phyloP scores from a whole-genome alignment of 2,329 filamentous ascomycete species.

The Geoglossum cookeanum region DNA sequence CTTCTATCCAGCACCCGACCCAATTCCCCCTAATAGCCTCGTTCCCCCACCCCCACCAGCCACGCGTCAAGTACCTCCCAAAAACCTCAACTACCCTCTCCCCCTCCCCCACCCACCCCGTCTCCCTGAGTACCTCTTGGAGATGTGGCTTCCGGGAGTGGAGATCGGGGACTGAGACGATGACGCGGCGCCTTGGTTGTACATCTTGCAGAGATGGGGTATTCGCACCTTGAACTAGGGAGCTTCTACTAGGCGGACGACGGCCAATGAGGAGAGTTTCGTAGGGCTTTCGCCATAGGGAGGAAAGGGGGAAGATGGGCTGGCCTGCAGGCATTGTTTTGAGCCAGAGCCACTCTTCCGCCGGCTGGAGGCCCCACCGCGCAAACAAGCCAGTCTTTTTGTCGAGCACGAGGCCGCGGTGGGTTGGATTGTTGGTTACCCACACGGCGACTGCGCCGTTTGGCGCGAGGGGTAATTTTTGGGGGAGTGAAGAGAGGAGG shows the following conservation, averaged over 20 bases:
- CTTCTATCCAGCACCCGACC: slow-evolving; percentile 27
- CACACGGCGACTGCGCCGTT: slow-evolving; percentile 28
- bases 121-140: slow-evolving; percentile 31
- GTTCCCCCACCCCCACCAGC: slow-evolving; percentile 43
- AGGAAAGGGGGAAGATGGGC: slow-evolving; percentile 31
- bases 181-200: slow-evolving; percentile 22
- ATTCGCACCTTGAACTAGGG: not conserved
- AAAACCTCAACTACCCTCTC: slow-evolving; percentile 33
- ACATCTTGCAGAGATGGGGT: not conserved
- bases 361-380: slow-evolving; percentile 27
- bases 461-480: not conserved
- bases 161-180: slow-evolving; percentile 40
- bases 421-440: slow-evolving; percentile 35
- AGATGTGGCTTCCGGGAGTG: slow-evolving; percentile 47
- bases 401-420: slow-evolving; percentile 17
- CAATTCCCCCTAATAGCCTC: slow-evolving; percentile 42
- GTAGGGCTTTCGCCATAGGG: slow-evolving; percentile 40
- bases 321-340: slow-evolving; percentile 36
- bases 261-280: slow-evolving; percentile 36
- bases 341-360: slow-evolving; percentile 46
- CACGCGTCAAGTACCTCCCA: slow-evolving; percentile 36
- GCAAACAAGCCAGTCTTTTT: slow-evolving; percentile 25
- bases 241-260: slow-evolving; percentile 1
- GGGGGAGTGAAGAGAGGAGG: not conserved
- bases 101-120: too few relatives aligned